Evolutionary conservation across 768 basidiomycete species (phyloP).

Genomic region (Dictyophora rubrovolvata): DNA sequence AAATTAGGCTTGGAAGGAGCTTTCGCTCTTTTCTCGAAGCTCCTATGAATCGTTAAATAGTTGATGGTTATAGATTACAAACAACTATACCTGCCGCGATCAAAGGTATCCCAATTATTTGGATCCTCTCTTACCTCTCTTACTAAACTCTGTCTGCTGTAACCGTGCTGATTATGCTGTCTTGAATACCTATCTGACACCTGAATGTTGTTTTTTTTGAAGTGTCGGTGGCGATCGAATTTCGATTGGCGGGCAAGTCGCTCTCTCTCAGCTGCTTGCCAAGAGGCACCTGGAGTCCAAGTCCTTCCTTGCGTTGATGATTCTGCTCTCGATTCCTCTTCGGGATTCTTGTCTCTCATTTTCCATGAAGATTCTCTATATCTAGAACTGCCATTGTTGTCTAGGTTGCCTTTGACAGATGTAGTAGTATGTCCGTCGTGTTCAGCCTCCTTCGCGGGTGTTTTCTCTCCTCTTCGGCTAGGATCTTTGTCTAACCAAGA

Average conservation of each 20-base stretch:
- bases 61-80: neutral
- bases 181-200: conserved; percentile 18
- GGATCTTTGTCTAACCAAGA: neutral
- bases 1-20: conserved; percentile 29
- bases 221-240: conserved; percentile 28
- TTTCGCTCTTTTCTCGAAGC: conserved; percentile 51
- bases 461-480: neutral
- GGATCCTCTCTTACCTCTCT: conserved; percentile 1
- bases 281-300: conserved; percentile 66
- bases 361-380: conserved; percentile 1
- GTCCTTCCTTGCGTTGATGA: conserved; percentile 37
- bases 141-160: conserved; percentile 43
- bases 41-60: conserved; percentile 31
- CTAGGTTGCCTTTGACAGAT: neutral
- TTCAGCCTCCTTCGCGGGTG: neutral
- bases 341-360: neutral
- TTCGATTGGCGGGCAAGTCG: conserved; percentile 27
- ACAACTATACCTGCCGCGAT: conserved; percentile 41
- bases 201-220: conserved; percentile 22
- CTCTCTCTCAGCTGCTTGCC: conserved; percentile 36
- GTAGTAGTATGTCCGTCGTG: neutral
- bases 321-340: conserved; percentile 1
- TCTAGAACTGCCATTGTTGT: conserved; percentile 1
- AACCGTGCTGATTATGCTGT: conserved; percentile 29
- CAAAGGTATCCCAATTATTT: conserved; percentile 2